Evolutionary conservation across 1,139 yeast species (phyloP), one percentile per base, ranked within the genome.

Genomic region (Suhomyces bokatorum): DNA sequence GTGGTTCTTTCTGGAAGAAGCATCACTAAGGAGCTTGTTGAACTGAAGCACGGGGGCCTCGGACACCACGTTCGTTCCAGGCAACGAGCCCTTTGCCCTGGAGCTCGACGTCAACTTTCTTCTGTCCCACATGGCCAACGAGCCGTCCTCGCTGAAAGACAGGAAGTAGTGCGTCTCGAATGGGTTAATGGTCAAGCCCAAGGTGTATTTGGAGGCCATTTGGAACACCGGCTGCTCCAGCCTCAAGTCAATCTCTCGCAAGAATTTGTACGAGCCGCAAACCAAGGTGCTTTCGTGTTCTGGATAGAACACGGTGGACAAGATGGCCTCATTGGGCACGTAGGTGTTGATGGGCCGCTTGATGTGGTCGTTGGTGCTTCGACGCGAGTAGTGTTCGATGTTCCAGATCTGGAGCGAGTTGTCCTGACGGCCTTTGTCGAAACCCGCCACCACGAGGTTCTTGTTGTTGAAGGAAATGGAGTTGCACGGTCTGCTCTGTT

Each of bases 41-140:
- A 89, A 85, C 28, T 80, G 75, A 34, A 88, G 63, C 10, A 85
- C 67, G 0, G 96, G 95, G 6, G 78, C 75, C 45, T 78, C 83
- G 3, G 69, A 60, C 11, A 69, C 58, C 8, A 67, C 67, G 40
- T 51, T 57, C 1, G 62, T 47, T 42, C 50, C 35, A 44, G 46
- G 28, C 48, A 29, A 26, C 7, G 53, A 40, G 3, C 46, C 45
- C 32, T 50, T 54, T 9, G 46, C 34, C 35, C 52, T 54, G n/a
- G 57, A 46, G 32, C 51, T 58, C 10, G 62, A 59, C 0, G 69
- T 60, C 40, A 89, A 63, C 52, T 78, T 83, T 48, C 97, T 75
- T 48, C 95, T 75, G 61, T 91, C 98, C 95, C 96, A 91, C 12
- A 90, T 74, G 0, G 93, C 84, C 46, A 90, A 67, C 0, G 95